Percentiles rank a stretch among this genome's conserved stretches.
phyloP scores from a whole-genome alignment of 345 rosid genomes.

The Lepidium sativum region DNA sequence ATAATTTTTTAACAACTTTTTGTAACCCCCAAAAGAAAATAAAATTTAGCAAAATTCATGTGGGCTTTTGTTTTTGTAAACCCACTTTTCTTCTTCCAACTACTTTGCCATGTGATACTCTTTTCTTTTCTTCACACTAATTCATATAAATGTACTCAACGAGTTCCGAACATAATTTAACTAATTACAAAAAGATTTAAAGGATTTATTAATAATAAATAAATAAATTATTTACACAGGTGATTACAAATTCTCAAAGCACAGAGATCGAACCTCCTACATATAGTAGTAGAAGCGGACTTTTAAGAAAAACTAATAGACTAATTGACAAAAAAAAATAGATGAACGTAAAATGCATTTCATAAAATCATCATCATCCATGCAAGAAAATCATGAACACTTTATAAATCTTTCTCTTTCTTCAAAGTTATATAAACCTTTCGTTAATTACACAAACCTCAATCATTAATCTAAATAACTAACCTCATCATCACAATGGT shows the following conservation, averaged over 20 bases:
- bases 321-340: neutral
- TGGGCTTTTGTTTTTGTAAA: constrained; percentile 12
- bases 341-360: constrained; percentile 25
- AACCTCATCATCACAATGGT: constrained; percentile 3
- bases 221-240: no score
- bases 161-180: neutral
- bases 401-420: neutral
- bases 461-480: neutral
- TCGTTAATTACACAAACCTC: neutral
- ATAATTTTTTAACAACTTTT: constrained; percentile 15
- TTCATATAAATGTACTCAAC: constrained; percentile 3
- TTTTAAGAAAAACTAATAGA: no score
- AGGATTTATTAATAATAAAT: neutral
- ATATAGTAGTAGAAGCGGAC: no score
- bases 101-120: constrained; percentile 25
- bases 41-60: constrained; percentile 27
- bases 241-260: no score
- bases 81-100: constrained; percentile 18
- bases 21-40: constrained; percentile 19
- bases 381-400: constrained; percentile 28
- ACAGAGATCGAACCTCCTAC: no score
- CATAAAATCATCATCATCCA: neutral
- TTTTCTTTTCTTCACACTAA: constrained; percentile 21
- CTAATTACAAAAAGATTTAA: neutral
- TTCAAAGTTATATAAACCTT: neutral